Conservation (phyloP, 352 stramenopile species). For the Globisporangium echinulatum region DNA sequence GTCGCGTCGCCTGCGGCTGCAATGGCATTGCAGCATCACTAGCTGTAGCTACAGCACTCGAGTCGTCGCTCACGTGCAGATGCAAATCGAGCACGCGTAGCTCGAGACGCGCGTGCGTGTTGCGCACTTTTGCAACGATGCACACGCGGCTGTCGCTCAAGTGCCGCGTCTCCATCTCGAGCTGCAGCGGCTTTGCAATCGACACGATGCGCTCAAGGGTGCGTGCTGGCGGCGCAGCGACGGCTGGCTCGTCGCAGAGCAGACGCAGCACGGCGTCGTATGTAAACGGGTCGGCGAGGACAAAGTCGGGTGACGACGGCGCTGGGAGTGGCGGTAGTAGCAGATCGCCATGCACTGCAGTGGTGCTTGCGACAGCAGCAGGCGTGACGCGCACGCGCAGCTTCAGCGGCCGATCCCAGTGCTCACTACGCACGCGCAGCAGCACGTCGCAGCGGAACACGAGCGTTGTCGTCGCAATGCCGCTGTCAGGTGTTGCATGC, state of each 20-base stretch:
- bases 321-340: no score
- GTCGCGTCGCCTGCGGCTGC: neutral
- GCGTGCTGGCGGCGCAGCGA: constrained; percentile 32
- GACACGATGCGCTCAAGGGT: constrained; percentile 39
- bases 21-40: neutral
- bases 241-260: constrained; percentile 37
- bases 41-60: neutral
- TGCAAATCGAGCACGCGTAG: constrained; percentile 55
- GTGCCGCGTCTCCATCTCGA: constrained; percentile 49
- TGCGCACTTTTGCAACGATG: constrained; percentile 41
- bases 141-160: constrained; percentile 30
- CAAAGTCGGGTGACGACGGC: constrained; percentile 4
- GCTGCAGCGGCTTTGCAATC: constrained; percentile 47
- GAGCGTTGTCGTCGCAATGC: constrained; percentile 10
- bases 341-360: neutral
- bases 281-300: constrained; percentile 33
- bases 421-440: constrained; percentile 54
- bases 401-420: constrained; percentile 46
- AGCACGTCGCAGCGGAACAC: constrained; percentile 38
- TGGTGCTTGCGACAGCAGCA: neutral
- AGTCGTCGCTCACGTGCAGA: constrained; percentile 45
- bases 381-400: constrained; percentile 49
- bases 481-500: neutral
- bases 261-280: constrained; percentile 33
- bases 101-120: constrained; percentile 31